These are phyloP conservation scores for Cenchrus americanus DNA, from an alignment of 176 grass and related monocot species.

Conservation along the genomic window DNA sequence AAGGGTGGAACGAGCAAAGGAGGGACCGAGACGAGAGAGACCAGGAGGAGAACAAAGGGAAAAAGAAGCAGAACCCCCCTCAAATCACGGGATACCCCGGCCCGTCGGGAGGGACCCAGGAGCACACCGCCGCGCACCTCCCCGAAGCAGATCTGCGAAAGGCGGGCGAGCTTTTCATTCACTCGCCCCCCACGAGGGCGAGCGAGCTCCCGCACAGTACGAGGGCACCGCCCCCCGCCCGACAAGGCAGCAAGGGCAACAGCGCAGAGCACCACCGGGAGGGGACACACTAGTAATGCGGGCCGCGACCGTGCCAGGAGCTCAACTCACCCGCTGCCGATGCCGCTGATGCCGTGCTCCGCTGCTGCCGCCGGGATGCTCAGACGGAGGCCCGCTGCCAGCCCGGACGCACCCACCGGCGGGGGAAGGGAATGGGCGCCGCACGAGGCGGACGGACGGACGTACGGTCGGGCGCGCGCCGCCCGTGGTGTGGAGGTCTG, in stretches of 20 bases:
- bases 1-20: not conserved
- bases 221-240: not conserved
- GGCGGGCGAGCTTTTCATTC: not conserved
- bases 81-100: constrained; percentile 49
- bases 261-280: constrained; percentile 32
- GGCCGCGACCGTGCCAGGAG: not conserved
- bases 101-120: constrained; percentile 41
- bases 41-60: not conserved
- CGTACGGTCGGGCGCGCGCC: not conserved
- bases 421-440: not conserved
- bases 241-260: constrained; percentile 20
- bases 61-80: not conserved
- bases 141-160: constrained; percentile 46
- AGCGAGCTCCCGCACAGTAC: constrained; percentile 34
- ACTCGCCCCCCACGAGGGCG: not conserved
- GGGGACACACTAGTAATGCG: constrained; percentile 41
- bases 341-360: not conserved
- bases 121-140: constrained; percentile 44
- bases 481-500: not conserved
- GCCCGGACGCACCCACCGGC: not conserved
- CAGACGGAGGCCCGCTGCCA: not conserved
- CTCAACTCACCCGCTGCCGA: constrained; percentile 39
- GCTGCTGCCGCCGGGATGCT: not conserved
- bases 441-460: not conserved
- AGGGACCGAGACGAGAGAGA: not conserved